phyloP scores from a whole-genome alignment of 2,329 filamentous ascomycete genomes.

The Hansfordia pulvinata region DNA sequence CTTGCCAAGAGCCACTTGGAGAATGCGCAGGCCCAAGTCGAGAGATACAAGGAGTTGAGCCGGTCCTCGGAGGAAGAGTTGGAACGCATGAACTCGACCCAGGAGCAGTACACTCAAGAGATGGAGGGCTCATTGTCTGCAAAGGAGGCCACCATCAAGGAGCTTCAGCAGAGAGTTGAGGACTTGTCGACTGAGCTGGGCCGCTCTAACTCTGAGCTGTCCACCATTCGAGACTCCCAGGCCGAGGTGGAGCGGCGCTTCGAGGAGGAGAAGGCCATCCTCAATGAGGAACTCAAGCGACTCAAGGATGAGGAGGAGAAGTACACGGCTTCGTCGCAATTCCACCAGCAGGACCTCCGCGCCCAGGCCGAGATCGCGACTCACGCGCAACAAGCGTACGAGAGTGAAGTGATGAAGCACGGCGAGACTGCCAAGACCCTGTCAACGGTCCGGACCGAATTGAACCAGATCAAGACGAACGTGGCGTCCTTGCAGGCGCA shows the following conservation, averaged over 20 bases:
- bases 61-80: conserved; percentile 80
- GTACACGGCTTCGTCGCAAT: conserved; percentile 65
- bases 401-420: conserved; percentile 87
- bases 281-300: conserved; percentile 67
- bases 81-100: conserved; percentile 61
- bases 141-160: conserved; percentile 67
- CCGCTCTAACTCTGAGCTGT: conserved; percentile 71
- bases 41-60: conserved; percentile 81
- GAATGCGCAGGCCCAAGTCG: conserved; percentile 64
- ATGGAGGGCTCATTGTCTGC: conserved; percentile 62
- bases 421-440: conserved; percentile 84
- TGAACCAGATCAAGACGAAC: conserved; percentile 71
- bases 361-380: conserved; percentile 88
- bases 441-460: conserved; percentile 64
- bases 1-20: conserved; percentile 69
- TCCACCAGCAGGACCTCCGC: conserved; percentile 83
- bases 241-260: conserved; percentile 57
- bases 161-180: conserved; percentile 71
- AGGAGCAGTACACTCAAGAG: conserved; percentile 80
- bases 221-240: conserved; percentile 65
- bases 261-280: conserved; percentile 68
- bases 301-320: conserved; percentile 76
- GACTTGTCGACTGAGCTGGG: conserved; percentile 74
- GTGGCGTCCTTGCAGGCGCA: conserved; percentile 64
- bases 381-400: conserved; percentile 89